These are phyloP conservation scores for Nothopassalora personata DNA, from an alignment of 2,329 filamentous ascomycete genomes.

Conservation along the genomic window DNA sequence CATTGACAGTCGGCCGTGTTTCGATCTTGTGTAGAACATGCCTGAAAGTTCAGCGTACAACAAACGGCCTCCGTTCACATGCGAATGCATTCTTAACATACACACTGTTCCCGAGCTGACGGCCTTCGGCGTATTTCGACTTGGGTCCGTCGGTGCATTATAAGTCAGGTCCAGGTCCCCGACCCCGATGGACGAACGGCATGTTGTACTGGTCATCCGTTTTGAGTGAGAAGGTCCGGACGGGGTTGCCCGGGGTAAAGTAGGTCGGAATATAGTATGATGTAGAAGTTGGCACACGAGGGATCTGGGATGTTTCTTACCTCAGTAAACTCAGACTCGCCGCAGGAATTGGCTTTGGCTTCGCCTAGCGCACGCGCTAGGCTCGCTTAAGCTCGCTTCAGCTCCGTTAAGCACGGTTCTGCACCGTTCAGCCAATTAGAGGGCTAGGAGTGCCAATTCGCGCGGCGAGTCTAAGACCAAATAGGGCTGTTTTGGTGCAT, in stretches of 20 bases:
- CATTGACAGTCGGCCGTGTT: background rate
- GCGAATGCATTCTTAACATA: background rate
- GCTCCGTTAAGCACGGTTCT: no score
- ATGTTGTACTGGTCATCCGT: background rate
- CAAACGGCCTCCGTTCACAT: background rate
- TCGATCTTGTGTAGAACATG: no score
- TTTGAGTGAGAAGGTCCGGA: background rate
- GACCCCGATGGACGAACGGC: background rate
- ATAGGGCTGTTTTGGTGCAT: no score
- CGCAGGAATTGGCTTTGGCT: no score
- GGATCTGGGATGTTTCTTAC: background rate
- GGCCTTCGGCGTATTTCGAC: background rate
- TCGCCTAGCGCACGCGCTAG: no score
- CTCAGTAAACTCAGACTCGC: no score
- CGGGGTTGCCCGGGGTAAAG: background rate
- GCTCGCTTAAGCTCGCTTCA: no score
- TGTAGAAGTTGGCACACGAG: background rate
- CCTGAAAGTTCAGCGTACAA: background rate
- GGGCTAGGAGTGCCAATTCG: no score
- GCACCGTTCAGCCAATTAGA: no score
- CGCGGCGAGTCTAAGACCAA: no score
- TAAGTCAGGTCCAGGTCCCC: background rate
- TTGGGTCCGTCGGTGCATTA: background rate
- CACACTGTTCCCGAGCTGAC: background rate
- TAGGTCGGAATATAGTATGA: background rate